phyloP scores from a whole-genome alignment of 768 basidiomycete species.

The Termitomyces sp. region DNA sequence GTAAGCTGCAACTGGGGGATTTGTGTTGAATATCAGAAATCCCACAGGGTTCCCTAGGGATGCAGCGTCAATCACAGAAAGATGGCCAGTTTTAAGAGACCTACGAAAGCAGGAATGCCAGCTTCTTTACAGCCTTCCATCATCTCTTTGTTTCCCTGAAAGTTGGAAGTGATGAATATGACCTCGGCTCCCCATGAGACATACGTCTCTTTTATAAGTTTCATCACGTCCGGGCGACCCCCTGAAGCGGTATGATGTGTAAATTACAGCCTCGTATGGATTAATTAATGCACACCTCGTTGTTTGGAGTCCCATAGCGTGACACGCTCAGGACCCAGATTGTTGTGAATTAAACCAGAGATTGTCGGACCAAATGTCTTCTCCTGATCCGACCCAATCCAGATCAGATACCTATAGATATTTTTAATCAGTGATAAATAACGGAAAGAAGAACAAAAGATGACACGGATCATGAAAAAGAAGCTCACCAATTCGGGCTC shows the following conservation, averaged over 20 bases:
- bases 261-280: not conserved
- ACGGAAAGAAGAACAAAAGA: conserved; percentile 9
- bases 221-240: conserved; percentile 76
- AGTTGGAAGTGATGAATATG: conserved; percentile 81
- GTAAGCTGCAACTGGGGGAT: not conserved
- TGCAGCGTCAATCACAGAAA: not conserved
- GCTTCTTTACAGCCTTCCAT: conserved; percentile 76
- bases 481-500: conserved; percentile 44
- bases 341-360: conserved; percentile 59
- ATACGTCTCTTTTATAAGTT: conserved; percentile 68
- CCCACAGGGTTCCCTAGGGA: conserved; percentile 62
- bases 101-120: conserved; percentile 63
- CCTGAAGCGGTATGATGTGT: conserved; percentile 22
- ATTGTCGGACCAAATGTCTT: conserved; percentile 85
- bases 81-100: conserved; percentile 13
- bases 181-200: conserved; percentile 80
- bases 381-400: conserved; percentile 83
- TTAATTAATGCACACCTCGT: conserved; percentile 36
- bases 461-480: conserved; percentile 11
- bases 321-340: conserved; percentile 65
- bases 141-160: conserved; percentile 72
- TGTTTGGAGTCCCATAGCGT: conserved; percentile 77
- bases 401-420: conserved; percentile 64
- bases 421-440: conserved; percentile 7
- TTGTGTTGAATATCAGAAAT: conserved; percentile 38